A percentile compares a stretch with the other conserved stretches of the same genome.
Conservation (phyloP, 495 filamentous ascomycete species). For the Aspergillus haitiensis region DNA sequence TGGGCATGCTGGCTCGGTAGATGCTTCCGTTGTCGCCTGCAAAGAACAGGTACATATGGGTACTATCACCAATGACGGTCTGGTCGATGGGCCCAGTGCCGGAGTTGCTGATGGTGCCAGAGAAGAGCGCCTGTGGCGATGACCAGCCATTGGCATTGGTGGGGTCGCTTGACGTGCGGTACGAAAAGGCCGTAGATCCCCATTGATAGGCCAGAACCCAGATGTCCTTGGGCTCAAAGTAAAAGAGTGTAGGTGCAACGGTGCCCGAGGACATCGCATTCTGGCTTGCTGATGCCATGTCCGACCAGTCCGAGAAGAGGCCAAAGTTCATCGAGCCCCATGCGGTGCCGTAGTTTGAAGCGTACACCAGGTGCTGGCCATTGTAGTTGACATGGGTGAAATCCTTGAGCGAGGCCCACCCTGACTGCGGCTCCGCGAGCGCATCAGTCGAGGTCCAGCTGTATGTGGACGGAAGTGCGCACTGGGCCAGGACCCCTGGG, state of each 20-base stretch:
- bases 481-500: constrained; percentile 27
- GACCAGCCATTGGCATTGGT: constrained; percentile 59
- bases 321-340: constrained; percentile 60
- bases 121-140: constrained; percentile 52
- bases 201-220: constrained; percentile 65
- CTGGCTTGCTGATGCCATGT: constrained; percentile 55
- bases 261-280: constrained; percentile 46
- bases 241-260: constrained; percentile 64
- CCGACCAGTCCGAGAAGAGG: constrained; percentile 54
- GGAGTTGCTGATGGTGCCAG: constrained; percentile 51
- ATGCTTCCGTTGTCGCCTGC: constrained; percentile 65
- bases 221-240: constrained; percentile 57
- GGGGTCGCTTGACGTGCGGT: constrained; percentile 58
- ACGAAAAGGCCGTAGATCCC: constrained; percentile 58
- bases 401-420: constrained; percentile 59
- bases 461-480: constrained; percentile 56
- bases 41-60: constrained; percentile 65
- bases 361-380: constrained; percentile 57
- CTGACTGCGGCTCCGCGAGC: constrained; percentile 50
- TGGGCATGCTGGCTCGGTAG: constrained; percentile 60
- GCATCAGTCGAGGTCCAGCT: constrained; percentile 52
- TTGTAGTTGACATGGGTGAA: constrained; percentile 55
- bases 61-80: constrained; percentile 58
- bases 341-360: constrained; percentile 38
- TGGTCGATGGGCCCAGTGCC: constrained; percentile 58